Conservation (phyloP, 1,284 basidiomycete species). For the Fomitopsis betulina region DNA sequence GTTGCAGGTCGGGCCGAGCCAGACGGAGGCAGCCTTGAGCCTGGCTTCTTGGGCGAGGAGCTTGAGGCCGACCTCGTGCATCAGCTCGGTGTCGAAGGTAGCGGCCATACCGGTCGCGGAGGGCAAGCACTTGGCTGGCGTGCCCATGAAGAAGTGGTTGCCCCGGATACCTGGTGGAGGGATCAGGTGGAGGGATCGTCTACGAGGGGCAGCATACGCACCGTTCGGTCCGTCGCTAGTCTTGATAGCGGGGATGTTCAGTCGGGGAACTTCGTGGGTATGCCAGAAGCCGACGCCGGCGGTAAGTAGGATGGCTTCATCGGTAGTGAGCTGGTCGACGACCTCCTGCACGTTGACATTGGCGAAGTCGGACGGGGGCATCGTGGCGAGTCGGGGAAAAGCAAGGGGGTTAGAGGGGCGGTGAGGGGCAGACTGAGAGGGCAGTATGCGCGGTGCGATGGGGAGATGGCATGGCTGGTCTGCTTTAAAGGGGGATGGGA, state of each 20-base stretch:
- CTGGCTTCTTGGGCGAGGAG: conserved; percentile 71
- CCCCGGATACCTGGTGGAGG: conserved; percentile 28
- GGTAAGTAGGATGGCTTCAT: conserved; percentile 66
- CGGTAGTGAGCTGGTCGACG: conserved; percentile 60
- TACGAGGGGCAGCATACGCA: conserved; percentile 19
- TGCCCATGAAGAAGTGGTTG: conserved; percentile 37
- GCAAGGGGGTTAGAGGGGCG: background rate
- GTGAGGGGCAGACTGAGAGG: background rate
- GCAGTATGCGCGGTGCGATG: background rate
- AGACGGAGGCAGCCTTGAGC: conserved; percentile 61
- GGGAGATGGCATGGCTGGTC: background rate
- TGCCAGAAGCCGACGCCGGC: conserved; percentile 78
- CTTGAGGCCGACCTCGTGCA: conserved; percentile 56
- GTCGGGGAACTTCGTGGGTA: conserved; percentile 57
- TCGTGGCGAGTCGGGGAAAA: conserved; percentile 20
- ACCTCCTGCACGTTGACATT: conserved; percentile 56
- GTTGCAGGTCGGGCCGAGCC: conserved; percentile 78
- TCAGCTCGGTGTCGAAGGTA: conserved; percentile 68
- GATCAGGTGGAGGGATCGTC: background rate
- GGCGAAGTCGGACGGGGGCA: conserved; percentile 67
- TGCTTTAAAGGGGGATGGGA: background rate
- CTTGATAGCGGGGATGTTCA: conserved; percentile 71
- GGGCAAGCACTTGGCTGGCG: conserved; percentile 60
- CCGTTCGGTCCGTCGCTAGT: conserved; percentile 76
- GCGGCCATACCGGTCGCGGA: conserved; percentile 67